These are phyloP conservation scores for Prunus padus DNA, from an alignment of 306 rosid genomes.

Conservation along the genomic window DNA sequence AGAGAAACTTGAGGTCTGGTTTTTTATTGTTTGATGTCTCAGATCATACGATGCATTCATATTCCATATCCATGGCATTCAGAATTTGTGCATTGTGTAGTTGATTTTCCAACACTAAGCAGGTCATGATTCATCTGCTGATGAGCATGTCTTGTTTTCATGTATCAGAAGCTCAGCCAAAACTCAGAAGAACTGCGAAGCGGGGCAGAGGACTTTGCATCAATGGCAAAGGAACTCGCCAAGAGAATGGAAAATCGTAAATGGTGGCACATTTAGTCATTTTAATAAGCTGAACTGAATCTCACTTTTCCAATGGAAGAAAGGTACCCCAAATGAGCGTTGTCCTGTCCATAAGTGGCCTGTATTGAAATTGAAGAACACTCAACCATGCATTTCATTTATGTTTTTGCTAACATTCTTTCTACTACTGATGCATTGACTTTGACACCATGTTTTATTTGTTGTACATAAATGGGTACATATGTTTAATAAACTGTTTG, in stretches of 20 bases:
- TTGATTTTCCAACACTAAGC: conserved; percentile 6
- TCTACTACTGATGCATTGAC: not conserved
- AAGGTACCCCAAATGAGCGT: not conserved
- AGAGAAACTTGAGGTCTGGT: conserved; percentile 73
- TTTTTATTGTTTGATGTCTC: not conserved
- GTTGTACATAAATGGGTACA: not conserved
- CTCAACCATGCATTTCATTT: not conserved
- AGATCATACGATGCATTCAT: not conserved
- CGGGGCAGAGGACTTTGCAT: conserved; percentile 83
- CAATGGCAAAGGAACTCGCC: conserved; percentile 73
- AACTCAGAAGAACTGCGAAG: conserved; percentile 61
- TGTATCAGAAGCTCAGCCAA: conserved; percentile 53
- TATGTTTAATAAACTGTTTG: not conserved
- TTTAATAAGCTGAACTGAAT: not conserved
- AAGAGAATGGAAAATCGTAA: conserved; percentile 83
- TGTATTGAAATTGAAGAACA: not conserved
- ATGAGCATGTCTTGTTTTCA: conserved; percentile 19
- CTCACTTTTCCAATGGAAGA: not conserved
- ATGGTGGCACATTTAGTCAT: conserved; percentile 64
- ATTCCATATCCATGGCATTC: not conserved
- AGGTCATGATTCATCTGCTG: not conserved
- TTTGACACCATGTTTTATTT: not conserved
- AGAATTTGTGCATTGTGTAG: not conserved
- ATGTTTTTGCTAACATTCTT: not conserved
- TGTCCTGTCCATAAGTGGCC: not conserved